Conservation (phyloP, 2,329 filamentous ascomycete genomes). For the Neopestalotiopsis clavispora region DNA sequence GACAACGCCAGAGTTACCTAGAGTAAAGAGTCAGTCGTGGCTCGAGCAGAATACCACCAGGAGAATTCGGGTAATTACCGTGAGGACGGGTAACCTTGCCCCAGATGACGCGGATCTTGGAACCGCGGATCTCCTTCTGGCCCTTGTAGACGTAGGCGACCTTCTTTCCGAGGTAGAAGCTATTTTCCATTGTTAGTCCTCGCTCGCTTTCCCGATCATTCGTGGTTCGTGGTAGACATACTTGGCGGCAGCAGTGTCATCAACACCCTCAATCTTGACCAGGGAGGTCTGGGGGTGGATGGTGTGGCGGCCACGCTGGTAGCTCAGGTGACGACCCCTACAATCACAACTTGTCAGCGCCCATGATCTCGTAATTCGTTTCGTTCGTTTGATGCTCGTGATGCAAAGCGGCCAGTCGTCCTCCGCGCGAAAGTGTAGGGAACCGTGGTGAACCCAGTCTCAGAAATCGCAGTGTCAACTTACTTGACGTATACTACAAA, state of each 20-base stretch:
- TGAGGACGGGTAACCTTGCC: slow-evolving; percentile 97
- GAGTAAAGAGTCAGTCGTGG: slow-evolving; percentile 23
- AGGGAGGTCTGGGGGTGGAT: slow-evolving; percentile 90
- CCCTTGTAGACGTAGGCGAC: slow-evolving; percentile 98
- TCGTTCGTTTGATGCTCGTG: slow-evolving; percentile 9
- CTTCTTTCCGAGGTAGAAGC: slow-evolving; percentile 99
- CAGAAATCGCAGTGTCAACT: slow-evolving; percentile 48
- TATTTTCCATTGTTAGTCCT: slow-evolving; percentile 36
- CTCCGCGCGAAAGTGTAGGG: neutral
- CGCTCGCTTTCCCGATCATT: neutral
- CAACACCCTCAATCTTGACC: slow-evolving; percentile 99
- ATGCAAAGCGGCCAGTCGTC: neutral
- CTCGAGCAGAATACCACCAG: neutral
- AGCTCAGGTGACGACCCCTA: slow-evolving; percentile 98
- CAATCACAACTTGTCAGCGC: slow-evolving; percentile 28
- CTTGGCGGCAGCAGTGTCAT: slow-evolving; percentile 86
- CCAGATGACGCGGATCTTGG: slow-evolving; percentile 99
- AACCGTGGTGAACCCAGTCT: neutral
- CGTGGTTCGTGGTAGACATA: slow-evolving; percentile 50
- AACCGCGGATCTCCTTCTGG: slow-evolving; percentile 91
- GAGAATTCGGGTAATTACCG: slow-evolving; percentile 61
- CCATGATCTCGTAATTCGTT: neutral
- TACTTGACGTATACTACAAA: slow-evolving; percentile 86
- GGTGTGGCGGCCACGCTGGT: slow-evolving; percentile 93
- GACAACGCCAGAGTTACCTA: slow-evolving; percentile 97